A percentile compares a stretch with the other conserved stretches of the same genome.
phyloP scores from a whole-genome alignment of 164 flowering plant genomes.

The Platanus orientalis region DNA sequence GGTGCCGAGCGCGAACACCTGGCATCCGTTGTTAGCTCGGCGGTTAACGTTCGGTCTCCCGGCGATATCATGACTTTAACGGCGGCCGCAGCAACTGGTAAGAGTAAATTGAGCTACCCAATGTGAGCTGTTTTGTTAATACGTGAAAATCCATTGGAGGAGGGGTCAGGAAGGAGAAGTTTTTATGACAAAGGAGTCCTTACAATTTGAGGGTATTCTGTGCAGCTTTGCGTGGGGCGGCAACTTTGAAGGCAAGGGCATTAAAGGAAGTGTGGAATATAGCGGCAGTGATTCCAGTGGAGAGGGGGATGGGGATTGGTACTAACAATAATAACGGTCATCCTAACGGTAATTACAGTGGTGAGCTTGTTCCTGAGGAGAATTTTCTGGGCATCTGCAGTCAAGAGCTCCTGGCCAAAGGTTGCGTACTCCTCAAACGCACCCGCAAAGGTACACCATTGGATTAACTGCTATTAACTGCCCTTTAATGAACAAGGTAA shows the following conservation, averaged over 20 bases:
- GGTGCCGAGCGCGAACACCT: constrained; percentile 94
- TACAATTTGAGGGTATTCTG: not conserved
- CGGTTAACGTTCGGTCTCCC: constrained; percentile 85
- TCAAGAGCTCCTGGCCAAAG: constrained; percentile 75
- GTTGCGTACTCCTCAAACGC: constrained; percentile 87
- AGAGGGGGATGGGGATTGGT: constrained; percentile 49
- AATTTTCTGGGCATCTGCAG: constrained; percentile 78
- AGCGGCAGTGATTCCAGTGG: constrained; percentile 86
- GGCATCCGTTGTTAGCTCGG: constrained; percentile 77
- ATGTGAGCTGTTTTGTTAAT: not conserved
- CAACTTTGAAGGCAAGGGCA: constrained; percentile 88
- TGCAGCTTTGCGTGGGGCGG: constrained; percentile 89
- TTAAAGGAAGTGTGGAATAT: constrained; percentile 94
- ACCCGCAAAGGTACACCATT: constrained; percentile 95
- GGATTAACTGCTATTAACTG: too few relatives aligned
- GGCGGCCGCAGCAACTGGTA: constrained; percentile 96
- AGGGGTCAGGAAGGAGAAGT: too few relatives aligned
- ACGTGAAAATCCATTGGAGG: not conserved
- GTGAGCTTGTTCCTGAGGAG: constrained; percentile 71
- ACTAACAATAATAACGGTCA: constrained; percentile 28
- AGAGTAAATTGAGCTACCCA: not conserved
- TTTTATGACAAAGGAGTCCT: not conserved
- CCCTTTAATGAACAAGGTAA: too few relatives aligned
- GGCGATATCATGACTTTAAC: constrained; percentile 93
- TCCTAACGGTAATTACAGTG: constrained; percentile 60